Base-by-base conservation (phyloP, 257 asterid species). In the Cinchona pubescens region DNA sequence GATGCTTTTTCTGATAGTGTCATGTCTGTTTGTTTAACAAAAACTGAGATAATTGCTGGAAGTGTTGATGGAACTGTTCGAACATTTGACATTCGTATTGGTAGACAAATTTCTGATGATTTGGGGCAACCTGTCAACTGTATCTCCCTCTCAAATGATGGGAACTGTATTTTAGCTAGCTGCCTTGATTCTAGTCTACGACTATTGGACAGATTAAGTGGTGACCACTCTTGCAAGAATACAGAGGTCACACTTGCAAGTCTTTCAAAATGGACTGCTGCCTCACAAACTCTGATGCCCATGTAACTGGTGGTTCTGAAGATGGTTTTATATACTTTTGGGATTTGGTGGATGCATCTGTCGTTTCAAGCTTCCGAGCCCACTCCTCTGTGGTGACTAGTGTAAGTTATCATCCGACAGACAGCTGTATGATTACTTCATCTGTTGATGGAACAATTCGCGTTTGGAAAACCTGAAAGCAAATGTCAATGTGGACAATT, bases 21-120 rank as follows among this genome's bases (percentile, higher is more conserved):
- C 73, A 92, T 92, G 98, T 94, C 98, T 67, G 82, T 92, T 75
- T 87, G 97, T 81, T 82, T 94, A 76, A 88, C 97, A 9, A 87
- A 90, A 86, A 86, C 90, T 77, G 97, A 94, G 86, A 92, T 94
- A 79, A 90, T 94, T 85, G 98, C 91, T 76, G 98, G 97, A 86
- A 89, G 98, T 86, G 98, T 94, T 45, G 98, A 94, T 82, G 98
- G 98, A 81, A 90, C 97, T 75, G 95, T 92, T 85, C 90, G 96
- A 55, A 94, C 98, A 73, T 92, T 94, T 86, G 98, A 94, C 82
- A 90, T 94, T 77, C 88, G 98, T 74, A 87, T 88, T 45, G 98
- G 98, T 84, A 87, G 97, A 79, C 97, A 89, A 88, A 77, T 86
- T 85, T 94, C 97, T 76, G 97, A 94, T 80, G 80, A 85, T 75